Conservation (phyloP, 345 rosid species). For the Kandelia obovata region DNA sequence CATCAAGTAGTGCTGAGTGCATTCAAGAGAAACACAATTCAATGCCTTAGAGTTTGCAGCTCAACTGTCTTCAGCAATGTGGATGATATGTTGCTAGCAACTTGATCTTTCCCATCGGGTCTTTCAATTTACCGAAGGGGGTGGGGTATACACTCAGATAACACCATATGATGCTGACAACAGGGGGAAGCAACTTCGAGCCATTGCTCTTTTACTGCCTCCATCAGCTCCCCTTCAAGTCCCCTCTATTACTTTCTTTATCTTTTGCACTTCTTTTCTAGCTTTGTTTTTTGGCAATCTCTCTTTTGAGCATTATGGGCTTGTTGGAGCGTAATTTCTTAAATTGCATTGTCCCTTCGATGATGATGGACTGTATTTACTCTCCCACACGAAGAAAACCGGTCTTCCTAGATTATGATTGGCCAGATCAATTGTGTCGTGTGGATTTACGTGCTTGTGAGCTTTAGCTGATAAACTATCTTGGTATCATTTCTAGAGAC, state of each 20-base stretch:
- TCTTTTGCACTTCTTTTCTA: neutral
- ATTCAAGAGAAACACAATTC: slow-evolving; percentile 24
- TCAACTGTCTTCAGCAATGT: slow-evolving; percentile 16
- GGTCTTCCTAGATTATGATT: no score
- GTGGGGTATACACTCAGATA: neutral
- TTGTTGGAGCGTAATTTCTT: slow-evolving; percentile 9
- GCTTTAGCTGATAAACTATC: no score
- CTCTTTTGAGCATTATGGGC: neutral
- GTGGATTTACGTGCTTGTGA: no score
- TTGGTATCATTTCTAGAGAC: no score
- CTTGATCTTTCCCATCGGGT: slow-evolving; percentile 1
- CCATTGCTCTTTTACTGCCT: neutral
- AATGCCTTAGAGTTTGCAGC: slow-evolving; percentile 20
- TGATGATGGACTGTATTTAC: neutral
- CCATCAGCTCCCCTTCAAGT: neutral
- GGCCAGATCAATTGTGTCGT: no score
- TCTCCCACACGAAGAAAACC: no score
- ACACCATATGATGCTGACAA: slow-evolving; percentile 12
- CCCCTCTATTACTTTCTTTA: no score
- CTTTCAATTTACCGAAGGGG: slow-evolving; percentile 14
- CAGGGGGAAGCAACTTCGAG: neutral
- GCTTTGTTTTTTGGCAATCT: neutral
- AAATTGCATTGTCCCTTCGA: neutral
- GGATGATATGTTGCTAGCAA: slow-evolving; percentile 10
- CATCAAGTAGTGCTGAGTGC: slow-evolving; percentile 21